Base-by-base conservation (phyloP, 75 land plant genomes). In the Larix kaempferi region DNA sequence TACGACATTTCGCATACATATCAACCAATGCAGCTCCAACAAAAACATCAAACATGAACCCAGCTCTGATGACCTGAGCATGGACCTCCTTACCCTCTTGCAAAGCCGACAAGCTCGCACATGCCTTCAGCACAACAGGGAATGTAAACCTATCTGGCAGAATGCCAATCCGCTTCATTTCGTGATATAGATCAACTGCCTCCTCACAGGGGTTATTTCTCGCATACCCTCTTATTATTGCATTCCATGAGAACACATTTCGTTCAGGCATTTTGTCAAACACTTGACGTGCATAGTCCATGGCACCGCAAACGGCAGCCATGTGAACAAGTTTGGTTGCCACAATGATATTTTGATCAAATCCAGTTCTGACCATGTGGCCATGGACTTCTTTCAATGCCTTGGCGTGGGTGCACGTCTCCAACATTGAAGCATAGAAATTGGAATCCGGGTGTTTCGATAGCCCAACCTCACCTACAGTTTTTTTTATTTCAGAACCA, bases 1-100 rank as follows among this genome's bases (percentile, higher is more conserved):
- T 74, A 14, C 89, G 88, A 74, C 94, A 91, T 77, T 89, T 89
- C 25, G 83, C 89, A 79, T 91, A 91, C 91, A 91, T 82, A 74
- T 89, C 89, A 23, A 77, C 79, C 67, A 89, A 71, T 16, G 87
- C 79, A 66, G 84, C 83, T 77, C 85, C 82, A 60, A 89, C 78
- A 17, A 84, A 86, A 17, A 52, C 80, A 76, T 87, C 89, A 6
- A 74, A 80, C 41, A 60, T 80, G 54, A 89, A 77, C 17, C 80
- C 84, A 11, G 49, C 29, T 60, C 88, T 69, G 69, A 83, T 22
- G 26, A 83, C 81, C 54, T 85, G 72, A 7, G 83, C 87, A 72
- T 85, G 87, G 57, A 89, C 76, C 80, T 78, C 81, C 71, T 82
- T 84, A 3, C 91, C 89, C 12, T 73, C 61, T 10, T 29, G 54